These are phyloP conservation scores for Cladophialophora exuberans DNA, from an alignment of 2,329 filamentous ascomycete species.

Conservation along the genomic window DNA sequence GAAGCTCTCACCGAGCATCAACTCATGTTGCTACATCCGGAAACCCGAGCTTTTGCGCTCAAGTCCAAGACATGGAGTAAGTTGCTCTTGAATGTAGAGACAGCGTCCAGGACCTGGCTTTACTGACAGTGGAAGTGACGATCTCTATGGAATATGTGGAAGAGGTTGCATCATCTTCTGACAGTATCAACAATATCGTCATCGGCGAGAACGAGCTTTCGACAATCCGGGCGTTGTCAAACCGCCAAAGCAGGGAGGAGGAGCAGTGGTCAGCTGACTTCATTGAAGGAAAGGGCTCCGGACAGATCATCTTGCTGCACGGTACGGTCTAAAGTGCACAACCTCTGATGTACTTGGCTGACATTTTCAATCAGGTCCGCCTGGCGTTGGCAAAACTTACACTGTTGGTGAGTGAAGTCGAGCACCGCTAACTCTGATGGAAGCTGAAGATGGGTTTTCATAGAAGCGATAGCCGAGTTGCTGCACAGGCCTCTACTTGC, in stretches of 20 bases:
- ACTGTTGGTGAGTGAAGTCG: neutral
- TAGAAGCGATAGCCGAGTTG: constrained; percentile 53
- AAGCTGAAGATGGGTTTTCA: neutral
- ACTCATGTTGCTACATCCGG: neutral
- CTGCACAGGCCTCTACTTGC: constrained; percentile 51
- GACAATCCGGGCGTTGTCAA: neutral
- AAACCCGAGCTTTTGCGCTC: neutral
- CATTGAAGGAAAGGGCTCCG: neutral
- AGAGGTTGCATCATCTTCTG: neutral
- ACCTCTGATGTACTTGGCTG: neutral
- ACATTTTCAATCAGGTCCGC: neutral
- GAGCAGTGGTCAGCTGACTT: neutral
- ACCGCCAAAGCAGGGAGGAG: neutral
- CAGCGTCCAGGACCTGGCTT: neutral
- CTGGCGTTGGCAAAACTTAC: neutral
- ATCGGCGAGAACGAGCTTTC: neutral
- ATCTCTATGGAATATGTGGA: neutral
- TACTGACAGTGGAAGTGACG: neutral
- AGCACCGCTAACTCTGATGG: too few relatives aligned
- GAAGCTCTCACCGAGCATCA: neutral
- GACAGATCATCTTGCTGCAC: neutral
- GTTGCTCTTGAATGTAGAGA: neutral
- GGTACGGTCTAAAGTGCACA: neutral
- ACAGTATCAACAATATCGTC: neutral
- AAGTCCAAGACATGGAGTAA: neutral